These are phyloP conservation scores for Verticillium alfalfae DNA, from an alignment of 2,329 filamentous ascomycete species.

Conservation along the genomic window DNA sequence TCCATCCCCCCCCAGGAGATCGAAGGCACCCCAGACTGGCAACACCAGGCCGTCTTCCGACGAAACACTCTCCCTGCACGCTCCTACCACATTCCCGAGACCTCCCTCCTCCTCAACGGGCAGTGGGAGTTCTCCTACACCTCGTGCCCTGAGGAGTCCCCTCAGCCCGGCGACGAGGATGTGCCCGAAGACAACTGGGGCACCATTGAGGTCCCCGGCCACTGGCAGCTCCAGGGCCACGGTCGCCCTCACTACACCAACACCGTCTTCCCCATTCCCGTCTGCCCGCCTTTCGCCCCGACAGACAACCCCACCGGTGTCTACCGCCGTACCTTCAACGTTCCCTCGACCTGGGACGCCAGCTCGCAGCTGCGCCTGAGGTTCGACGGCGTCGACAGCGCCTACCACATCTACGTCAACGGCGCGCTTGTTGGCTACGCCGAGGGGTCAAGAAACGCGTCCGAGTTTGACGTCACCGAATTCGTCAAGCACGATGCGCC, in stretches of 20 bases:
- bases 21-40: slow-evolving; percentile 36
- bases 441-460: slow-evolving; percentile 62
- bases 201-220: slow-evolving; percentile 55
- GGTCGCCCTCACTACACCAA: slow-evolving; percentile 66
- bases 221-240: slow-evolving; percentile 67
- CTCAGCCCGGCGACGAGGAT: slow-evolving; percentile 23
- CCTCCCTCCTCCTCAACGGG: slow-evolving; percentile 46
- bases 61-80: slow-evolving; percentile 47
- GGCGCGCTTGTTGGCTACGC: slow-evolving; percentile 59
- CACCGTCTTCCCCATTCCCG: slow-evolving; percentile 59
- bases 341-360: slow-evolving; percentile 41
- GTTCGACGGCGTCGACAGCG: slow-evolving; percentile 68
- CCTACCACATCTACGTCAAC: slow-evolving; percentile 67
- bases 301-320: slow-evolving; percentile 60
- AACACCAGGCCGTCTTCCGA: slow-evolving; percentile 44
- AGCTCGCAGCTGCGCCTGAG: slow-evolving; percentile 51
- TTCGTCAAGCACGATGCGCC: slow-evolving; percentile 30
- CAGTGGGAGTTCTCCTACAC: slow-evolving; percentile 51
- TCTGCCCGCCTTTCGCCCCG: slow-evolving; percentile 57
- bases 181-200: slow-evolving; percentile 31
- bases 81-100: slow-evolving; percentile 46
- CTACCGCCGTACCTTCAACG: slow-evolving; percentile 50
- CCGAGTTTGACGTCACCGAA: slow-evolving; percentile 62
- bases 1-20: slow-evolving; percentile 27
- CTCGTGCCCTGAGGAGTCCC: slow-evolving; percentile 37